These are phyloP conservation scores for Pseudonitzschia delicatissima DNA, from an alignment of 108 stramenopile species.

Conservation along the genomic window DNA sequence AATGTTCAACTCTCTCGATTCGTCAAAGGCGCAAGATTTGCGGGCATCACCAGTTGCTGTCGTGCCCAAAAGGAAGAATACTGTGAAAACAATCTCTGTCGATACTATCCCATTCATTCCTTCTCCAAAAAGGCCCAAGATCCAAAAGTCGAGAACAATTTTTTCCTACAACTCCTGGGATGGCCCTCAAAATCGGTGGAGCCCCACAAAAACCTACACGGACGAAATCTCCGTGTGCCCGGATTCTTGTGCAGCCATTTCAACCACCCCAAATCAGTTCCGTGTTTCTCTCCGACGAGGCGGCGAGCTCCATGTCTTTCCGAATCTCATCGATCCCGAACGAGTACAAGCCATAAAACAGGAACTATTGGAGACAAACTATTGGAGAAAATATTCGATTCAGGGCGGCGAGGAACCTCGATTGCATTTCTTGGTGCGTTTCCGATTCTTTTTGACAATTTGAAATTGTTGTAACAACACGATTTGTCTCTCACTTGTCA, in stretches of 20 bases:
- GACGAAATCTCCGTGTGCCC: neutral
- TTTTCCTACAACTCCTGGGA: constrained; percentile 8
- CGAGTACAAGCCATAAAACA: neutral
- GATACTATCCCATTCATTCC: no score
- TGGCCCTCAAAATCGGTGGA: neutral
- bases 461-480: no score
- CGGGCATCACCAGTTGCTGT: no score
- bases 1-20: no score
- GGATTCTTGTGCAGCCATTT: neutral
- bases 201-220: neutral
- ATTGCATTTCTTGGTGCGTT: constrained; percentile 28
- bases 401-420: constrained; percentile 30
- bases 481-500: no score
- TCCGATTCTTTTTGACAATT: neutral
- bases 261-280: neutral
- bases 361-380: constrained; percentile 3
- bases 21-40: no score
- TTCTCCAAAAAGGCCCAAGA: no score
- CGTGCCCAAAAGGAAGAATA: no score
- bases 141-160: no score
- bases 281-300: constrained; percentile 1
- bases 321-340: neutral
- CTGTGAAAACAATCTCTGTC: no score
- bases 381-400: constrained; percentile 29
- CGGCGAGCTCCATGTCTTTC: constrained; percentile 5